Evolutionary conservation across 495 filamentous ascomycete species (phyloP).

Genomic region (Astrothelium macrocarpum): DNA sequence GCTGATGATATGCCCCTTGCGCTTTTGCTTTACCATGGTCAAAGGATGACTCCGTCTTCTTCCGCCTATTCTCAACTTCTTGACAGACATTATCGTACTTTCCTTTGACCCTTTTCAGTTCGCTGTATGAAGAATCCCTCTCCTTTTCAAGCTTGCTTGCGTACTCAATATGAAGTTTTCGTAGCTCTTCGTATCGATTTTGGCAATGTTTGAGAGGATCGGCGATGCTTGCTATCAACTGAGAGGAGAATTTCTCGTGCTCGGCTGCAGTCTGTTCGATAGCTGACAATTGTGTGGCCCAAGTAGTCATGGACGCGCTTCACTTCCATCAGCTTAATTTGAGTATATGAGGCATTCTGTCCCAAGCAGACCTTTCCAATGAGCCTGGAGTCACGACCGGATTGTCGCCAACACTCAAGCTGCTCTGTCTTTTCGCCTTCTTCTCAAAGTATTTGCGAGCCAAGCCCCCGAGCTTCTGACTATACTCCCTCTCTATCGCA

Average conservation of each 20-base stretch:
- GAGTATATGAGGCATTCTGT: not conserved
- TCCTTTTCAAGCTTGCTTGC: slow-evolving; percentile 82
- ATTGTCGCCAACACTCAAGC: slow-evolving; percentile 85
- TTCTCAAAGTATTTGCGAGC: slow-evolving; percentile 96
- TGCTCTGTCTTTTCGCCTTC: slow-evolving; percentile 82
- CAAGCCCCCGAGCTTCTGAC: slow-evolving; percentile 69
- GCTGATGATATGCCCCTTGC: slow-evolving; percentile 79
- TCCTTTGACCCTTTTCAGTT: slow-evolving; percentile 81
- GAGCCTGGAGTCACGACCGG: slow-evolving; percentile 90
- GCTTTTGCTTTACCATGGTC: slow-evolving; percentile 79
- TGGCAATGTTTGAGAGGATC: slow-evolving; percentile 69
- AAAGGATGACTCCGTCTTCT: slow-evolving; percentile 84
- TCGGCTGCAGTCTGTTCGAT: slow-evolving; percentile 81
- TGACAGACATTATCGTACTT: slow-evolving; percentile 91
- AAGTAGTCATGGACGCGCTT: slow-evolving; percentile 87
- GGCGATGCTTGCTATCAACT: slow-evolving; percentile 67
- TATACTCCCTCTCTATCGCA: slow-evolving; percentile 92
- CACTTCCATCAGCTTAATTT: not conserved
- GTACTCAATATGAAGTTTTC: slow-evolving; percentile 85
- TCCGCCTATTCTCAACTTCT: slow-evolving; percentile 87
- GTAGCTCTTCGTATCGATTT: slow-evolving; percentile 75
- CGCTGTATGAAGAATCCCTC: slow-evolving; percentile 68
- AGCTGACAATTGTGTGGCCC: slow-evolving; percentile 85
- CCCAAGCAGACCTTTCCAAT: slow-evolving; percentile 59
- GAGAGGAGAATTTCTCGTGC: slow-evolving; percentile 71